Percentiles rank a stretch among this genome's conserved stretches.
phyloP scores from a whole-genome alignment of 1,284 basidiomycete genomes.

The Ganoderma sinense region DNA sequence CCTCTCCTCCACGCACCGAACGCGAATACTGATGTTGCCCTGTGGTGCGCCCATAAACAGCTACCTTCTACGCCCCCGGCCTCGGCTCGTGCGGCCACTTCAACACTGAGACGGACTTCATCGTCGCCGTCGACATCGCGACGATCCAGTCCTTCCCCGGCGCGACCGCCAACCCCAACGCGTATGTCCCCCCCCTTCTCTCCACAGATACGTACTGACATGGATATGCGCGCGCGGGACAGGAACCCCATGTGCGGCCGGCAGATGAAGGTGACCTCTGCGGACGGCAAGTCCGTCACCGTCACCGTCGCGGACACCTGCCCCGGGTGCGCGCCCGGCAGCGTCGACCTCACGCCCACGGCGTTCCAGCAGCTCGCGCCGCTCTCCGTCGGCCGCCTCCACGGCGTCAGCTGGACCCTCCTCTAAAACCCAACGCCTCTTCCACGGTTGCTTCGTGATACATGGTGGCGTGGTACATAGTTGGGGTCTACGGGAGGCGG shows the following conservation, averaged over 20 bases:
- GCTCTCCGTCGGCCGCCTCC: constrained; percentile 32
- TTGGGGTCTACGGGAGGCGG: background rate
- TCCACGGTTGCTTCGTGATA: no score
- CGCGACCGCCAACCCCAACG: constrained; percentile 28
- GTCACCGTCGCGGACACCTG: constrained; percentile 54
- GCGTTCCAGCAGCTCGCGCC: constrained; percentile 50
- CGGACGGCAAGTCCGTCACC: constrained; percentile 43
- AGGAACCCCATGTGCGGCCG: constrained; percentile 46
- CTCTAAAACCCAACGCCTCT: background rate
- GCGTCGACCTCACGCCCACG: constrained; percentile 51
- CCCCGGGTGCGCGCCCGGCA: constrained; percentile 45
- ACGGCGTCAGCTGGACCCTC: constrained; percentile 32
- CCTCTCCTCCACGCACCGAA: background rate
- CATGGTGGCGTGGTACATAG: no score
- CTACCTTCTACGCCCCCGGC: constrained; percentile 30
- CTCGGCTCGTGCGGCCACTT: constrained; percentile 29
- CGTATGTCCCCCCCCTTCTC: constrained; percentile 6
- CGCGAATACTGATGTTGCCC: background rate
- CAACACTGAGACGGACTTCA: constrained; percentile 32
- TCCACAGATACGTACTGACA: background rate
- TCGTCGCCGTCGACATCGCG: constrained; percentile 27
- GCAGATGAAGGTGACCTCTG: constrained; percentile 36
- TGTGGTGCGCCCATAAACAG: constrained; percentile 1
- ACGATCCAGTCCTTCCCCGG: constrained; percentile 31
- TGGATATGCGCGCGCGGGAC: background rate